Percentiles rank a stretch among this genome's conserved stretches.
Conservation (phyloP, 2,329 filamentous ascomycete genomes). For the Colletotrichum liriopes region DNA sequence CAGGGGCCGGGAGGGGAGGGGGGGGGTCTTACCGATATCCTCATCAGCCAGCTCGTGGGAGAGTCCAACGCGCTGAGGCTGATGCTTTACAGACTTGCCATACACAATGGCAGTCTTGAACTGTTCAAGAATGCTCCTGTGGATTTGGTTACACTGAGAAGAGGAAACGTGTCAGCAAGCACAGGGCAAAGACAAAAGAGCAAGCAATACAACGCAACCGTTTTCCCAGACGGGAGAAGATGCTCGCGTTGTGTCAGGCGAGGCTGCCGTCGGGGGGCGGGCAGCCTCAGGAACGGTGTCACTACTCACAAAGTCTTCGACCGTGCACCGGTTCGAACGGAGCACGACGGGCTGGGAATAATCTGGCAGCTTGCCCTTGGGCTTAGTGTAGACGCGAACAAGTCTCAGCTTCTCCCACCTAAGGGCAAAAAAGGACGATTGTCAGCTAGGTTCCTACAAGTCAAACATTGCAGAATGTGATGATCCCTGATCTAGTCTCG, state of each 20-base stretch:
- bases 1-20: too few species aligned
- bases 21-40: slow-evolving; percentile 92
- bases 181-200: background rate
- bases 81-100: slow-evolving; percentile 98
- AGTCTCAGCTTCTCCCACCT: slow-evolving; percentile 95
- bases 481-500: slow-evolving; percentile 6
- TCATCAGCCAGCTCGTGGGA: slow-evolving; percentile 94
- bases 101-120: slow-evolving; percentile 98
- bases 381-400: slow-evolving; percentile 96
- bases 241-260: background rate
- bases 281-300: slow-evolving; percentile 15
- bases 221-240: slow-evolving; percentile 12
- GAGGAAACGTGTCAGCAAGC: slow-evolving; percentile 56
- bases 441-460: slow-evolving; percentile 21
- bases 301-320: slow-evolving; percentile 94
- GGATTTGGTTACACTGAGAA: slow-evolving; percentile 93
- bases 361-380: slow-evolving; percentile 94
- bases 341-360: slow-evolving; percentile 94
- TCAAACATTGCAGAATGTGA: background rate
- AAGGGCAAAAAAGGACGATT: slow-evolving; percentile 16
- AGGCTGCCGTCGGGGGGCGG: background rate
- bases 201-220: background rate
- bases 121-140: slow-evolving; percentile 94
- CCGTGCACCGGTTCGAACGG: slow-evolving; percentile 84
- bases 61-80: slow-evolving; percentile 95